Conservation (phyloP, 805 yeast genomes). For the Starmerella riodocensis region DNA sequence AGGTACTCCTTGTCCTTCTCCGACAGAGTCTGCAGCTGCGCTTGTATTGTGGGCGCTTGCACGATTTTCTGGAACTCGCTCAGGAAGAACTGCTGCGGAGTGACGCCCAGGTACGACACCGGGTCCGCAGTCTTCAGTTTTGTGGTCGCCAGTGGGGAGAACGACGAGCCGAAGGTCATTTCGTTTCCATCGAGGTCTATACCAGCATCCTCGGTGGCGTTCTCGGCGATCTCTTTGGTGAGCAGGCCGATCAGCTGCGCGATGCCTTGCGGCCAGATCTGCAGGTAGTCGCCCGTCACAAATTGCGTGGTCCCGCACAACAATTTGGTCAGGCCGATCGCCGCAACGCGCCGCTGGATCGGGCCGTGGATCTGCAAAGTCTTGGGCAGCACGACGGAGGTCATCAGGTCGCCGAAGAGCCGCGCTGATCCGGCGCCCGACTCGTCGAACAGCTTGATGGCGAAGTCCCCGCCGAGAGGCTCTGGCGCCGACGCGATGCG, state of each 20-base stretch:
- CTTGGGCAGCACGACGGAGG: constrained; percentile 26
- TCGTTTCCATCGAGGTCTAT: constrained; percentile 46
- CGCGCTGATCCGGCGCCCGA: constrained; percentile 23
- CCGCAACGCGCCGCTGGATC: constrained; percentile 35
- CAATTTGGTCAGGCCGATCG: constrained; percentile 38
- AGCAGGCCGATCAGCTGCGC: constrained; percentile 34
- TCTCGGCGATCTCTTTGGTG: constrained; percentile 32
- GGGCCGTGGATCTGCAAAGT: constrained; percentile 30
- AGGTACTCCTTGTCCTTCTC: constrained; percentile 1
- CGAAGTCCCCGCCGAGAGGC: constrained; percentile 43
- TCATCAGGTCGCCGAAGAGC: constrained; percentile 27
- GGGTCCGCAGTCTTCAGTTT: constrained; percentile 59
- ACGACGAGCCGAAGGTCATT: constrained; percentile 74
- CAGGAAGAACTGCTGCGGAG: constrained; percentile 22
- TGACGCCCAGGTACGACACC: constrained; percentile 33
- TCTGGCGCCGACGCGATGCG: constrained; percentile 36
- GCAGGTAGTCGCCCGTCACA: constrained; percentile 33
- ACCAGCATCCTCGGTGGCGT: constrained; percentile 18
- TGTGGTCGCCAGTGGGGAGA: constrained; percentile 57
- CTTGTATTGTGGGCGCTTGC: constrained; percentile 1
- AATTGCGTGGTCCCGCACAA: constrained; percentile 29
- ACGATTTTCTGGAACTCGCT: constrained; percentile 4
- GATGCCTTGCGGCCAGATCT: constrained; percentile 33
- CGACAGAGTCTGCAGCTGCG: constrained; percentile 1
- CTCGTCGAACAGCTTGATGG: constrained; percentile 32